These are phyloP conservation scores for Septoria linicola DNA, from an alignment of 2,329 filamentous ascomycete genomes.

Conservation along the genomic window DNA sequence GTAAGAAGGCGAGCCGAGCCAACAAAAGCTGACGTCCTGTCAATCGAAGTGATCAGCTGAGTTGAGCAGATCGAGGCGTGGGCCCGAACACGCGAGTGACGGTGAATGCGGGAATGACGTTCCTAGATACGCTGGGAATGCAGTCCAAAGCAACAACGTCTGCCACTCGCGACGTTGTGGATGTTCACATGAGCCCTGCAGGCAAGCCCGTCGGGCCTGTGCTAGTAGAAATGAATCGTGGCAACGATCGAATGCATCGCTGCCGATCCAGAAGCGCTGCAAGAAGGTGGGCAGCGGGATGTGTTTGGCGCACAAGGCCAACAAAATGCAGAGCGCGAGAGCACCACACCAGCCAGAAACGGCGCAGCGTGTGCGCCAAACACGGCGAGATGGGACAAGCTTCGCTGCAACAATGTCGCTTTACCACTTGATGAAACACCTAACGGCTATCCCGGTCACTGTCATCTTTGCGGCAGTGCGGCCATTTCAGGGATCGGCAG, in stretches of 20 bases:
- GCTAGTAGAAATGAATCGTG: neutral
- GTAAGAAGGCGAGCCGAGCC: slow-evolving; percentile 13
- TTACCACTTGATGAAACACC: slow-evolving; percentile 14
- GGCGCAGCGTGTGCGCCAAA: slow-evolving; percentile 14
- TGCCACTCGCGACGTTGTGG: slow-evolving; percentile 2
- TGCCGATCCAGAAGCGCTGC: slow-evolving; percentile 1
- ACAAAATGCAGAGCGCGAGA: slow-evolving; percentile 1
- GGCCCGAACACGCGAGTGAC: slow-evolving; percentile 9
- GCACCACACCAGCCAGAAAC: slow-evolving; percentile 10
- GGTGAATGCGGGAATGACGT: slow-evolving; percentile 21
- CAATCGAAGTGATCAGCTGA: slow-evolving; percentile 19
- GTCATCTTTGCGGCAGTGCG: neutral
- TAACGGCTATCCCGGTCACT: slow-evolving; percentile 6
- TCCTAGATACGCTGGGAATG: neutral
- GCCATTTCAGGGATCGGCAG: neutral
- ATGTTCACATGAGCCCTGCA: slow-evolving; percentile 1
- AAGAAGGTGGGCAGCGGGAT: neutral
- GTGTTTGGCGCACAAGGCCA: neutral
- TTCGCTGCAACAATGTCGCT: slow-evolving; percentile 27
- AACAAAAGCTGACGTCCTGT: slow-evolving; percentile 17
- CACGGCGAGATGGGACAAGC: slow-evolving; percentile 23
- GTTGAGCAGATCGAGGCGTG: slow-evolving; percentile 15
- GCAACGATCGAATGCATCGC: slow-evolving; percentile 9
- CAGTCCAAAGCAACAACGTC: slow-evolving; percentile 4
- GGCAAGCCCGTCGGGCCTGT: slow-evolving; percentile 5